Evolutionary conservation across 805 yeast species (phyloP), one percentile per base, ranked within the genome.

Genomic region (Myxozyma vanderwaltii): DNA sequence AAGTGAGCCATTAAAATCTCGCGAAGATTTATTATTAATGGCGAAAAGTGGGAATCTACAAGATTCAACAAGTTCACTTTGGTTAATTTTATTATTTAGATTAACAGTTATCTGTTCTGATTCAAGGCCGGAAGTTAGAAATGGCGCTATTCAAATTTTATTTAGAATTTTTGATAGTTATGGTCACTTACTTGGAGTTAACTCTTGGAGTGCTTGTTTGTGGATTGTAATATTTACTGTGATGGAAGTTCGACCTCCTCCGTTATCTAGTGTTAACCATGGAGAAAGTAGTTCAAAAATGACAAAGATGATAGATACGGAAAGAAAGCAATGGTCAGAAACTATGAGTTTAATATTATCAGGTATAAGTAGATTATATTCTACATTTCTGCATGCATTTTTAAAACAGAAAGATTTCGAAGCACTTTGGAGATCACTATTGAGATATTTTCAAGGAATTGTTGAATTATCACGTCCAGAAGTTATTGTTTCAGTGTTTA

Each of bases 141-240:
- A 90, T 67, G 97, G 97, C 1, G 85, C 97, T 0, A 81, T 90
- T 15, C 96, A 91, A 69, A 92, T 97, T 0, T 85, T 91, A 64
- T 89, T 90, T 73, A 82, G 91, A 64, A 85, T 92, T 29, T 77
- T 88, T 60, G 89, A 88, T 53, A 82, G 91, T 2, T 89, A 87
- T 70, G 86, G 89, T 0, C 68, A 72, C 10, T 75, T 76, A 44
- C 75, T 84, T 19, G 80, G 84, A 0, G 75, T 82, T 1, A 68
- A 63, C 15, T 73, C 71, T 1, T 91, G 97, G 97, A 74, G 79
- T 27, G 71, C 85, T n/a, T 81, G 91, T 2, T 85, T 84, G 67
- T 70, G 75, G 31, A 78, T 86, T 38, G 89, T 89, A 1, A 77
- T 91, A 6, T 79, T 81, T 0, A 64, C 69, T 1, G 64, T 75